phyloP scores from a whole-genome alignment of 805 yeast species.

The Vanderwaltozyma polyspora region DNA sequence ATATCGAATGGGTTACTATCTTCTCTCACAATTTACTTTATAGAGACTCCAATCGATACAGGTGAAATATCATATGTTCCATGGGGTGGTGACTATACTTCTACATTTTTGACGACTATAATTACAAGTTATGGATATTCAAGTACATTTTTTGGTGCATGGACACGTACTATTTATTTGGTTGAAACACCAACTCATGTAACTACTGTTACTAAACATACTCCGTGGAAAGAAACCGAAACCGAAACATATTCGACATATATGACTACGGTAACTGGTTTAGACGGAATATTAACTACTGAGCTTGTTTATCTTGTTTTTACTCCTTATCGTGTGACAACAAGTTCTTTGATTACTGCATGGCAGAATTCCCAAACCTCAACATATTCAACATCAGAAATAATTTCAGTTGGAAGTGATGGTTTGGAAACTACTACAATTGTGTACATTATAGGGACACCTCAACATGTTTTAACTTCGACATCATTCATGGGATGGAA shows the following conservation, averaged over 20 bases:
- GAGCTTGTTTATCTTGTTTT: slow-evolving; percentile 2
- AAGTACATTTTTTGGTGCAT: background rate
- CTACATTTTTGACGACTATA: background rate
- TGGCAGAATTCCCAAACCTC: slow-evolving; percentile 1
- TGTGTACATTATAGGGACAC: background rate
- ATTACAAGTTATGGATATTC: background rate
- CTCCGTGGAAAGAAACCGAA: background rate
- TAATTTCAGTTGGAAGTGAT: background rate
- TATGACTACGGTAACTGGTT: background rate
- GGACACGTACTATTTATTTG: background rate
- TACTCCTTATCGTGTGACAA: background rate
- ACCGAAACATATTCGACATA: slow-evolving; percentile 1
- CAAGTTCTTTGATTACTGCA: too few species aligned
- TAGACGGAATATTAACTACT: background rate
- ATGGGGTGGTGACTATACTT: background rate
- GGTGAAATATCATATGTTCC: too few species aligned
- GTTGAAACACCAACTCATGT: background rate
- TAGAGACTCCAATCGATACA: too few species aligned
- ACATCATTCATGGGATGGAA: background rate
- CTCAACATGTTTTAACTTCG: background rate
- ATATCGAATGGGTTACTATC: too few species aligned
- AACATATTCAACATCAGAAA: slow-evolving; percentile 3
- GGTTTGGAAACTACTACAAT: background rate
- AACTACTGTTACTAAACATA: background rate
- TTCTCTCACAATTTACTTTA: too few species aligned